Conservation (phyloP, 2,329 filamentous ascomycete genomes). For the Diaporthe australafricana region DNA sequence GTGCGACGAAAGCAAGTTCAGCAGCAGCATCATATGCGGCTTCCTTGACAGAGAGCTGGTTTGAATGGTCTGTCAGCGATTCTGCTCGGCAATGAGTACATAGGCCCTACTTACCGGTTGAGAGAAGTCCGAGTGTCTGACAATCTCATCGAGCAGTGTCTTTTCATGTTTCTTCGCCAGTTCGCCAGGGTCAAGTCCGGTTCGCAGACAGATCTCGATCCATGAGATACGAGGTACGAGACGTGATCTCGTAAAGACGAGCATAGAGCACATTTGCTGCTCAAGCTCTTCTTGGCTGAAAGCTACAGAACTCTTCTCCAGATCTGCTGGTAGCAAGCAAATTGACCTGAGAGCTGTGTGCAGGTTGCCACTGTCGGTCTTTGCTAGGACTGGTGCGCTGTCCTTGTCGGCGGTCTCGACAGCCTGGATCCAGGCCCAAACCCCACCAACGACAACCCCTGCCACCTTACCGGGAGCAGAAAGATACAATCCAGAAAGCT, state of each 20-base stretch:
- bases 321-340: constrained; percentile 67
- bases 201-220: constrained; percentile 88
- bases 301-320: constrained; percentile 58
- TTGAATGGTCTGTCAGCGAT: neutral
- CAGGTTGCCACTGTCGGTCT: constrained; percentile 73
- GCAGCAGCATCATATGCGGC: constrained; percentile 89
- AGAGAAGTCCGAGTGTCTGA: constrained; percentile 47
- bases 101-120: constrained; percentile 31
- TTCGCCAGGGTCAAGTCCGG: constrained; percentile 84
- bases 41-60: constrained; percentile 58
- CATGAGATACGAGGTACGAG: constrained; percentile 83
- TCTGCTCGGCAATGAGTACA: neutral
- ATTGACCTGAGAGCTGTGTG: constrained; percentile 71
- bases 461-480: constrained; percentile 69
- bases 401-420: constrained; percentile 82
- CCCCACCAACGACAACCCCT: constrained; percentile 72
- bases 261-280: constrained; percentile 78
- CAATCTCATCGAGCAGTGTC: constrained; percentile 76
- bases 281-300: constrained; percentile 65
- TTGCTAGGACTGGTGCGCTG: constrained; percentile 73
- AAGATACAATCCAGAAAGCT: constrained; percentile 75
- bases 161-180: constrained; percentile 75
- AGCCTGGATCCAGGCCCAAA: constrained; percentile 84
- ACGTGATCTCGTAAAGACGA: constrained; percentile 82
- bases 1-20: constrained; percentile 93